A percentile compares a stretch with the other conserved stretches of the same genome.
Conservation (phyloP, 2,329 filamentous ascomycete species). For the Aureobasidium namibiae region DNA sequence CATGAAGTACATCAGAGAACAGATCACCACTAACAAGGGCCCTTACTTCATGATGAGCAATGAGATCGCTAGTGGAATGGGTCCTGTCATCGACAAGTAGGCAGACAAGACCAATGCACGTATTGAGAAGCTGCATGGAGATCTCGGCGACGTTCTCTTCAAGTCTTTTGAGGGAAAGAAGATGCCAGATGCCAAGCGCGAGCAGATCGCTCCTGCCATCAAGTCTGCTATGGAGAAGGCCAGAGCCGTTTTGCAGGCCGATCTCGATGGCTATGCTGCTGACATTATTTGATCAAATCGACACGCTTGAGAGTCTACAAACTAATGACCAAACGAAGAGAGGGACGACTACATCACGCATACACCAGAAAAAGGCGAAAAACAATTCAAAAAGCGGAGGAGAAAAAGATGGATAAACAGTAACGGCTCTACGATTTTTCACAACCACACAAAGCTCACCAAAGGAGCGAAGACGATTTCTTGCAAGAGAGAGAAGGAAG, state of each 20-base stretch:
- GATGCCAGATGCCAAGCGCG: not conserved
- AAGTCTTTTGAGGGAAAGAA: conserved; percentile 1
- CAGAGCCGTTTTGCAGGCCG: not conserved
- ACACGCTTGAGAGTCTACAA: not conserved
- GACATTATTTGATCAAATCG: not conserved
- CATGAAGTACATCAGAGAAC: not conserved
- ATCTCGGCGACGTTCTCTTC: not conserved
- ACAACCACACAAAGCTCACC: not conserved
- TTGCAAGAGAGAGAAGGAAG: not conserved
- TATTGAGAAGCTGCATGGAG: not conserved
- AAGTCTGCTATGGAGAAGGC: not conserved
- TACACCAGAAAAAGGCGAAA: not conserved
- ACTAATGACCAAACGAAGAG: not conserved
- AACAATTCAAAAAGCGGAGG: not conserved
- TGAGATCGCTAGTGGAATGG: not conserved
- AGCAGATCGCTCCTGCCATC: not conserved
- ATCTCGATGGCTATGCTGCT: not conserved
- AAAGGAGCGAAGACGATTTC: not conserved
- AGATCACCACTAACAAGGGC: not conserved
- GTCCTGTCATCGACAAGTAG: not conserved
- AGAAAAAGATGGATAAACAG: not conserved
- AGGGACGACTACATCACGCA: not conserved
- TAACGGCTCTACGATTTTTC: not conserved
- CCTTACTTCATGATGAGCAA: not conserved
- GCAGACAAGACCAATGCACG: not conserved